A percentile compares a stretch with the other conserved stretches of the same genome.
phyloP scores from a whole-genome alignment of 306 rosid genomes.

The Albizia julibrissin region DNA sequence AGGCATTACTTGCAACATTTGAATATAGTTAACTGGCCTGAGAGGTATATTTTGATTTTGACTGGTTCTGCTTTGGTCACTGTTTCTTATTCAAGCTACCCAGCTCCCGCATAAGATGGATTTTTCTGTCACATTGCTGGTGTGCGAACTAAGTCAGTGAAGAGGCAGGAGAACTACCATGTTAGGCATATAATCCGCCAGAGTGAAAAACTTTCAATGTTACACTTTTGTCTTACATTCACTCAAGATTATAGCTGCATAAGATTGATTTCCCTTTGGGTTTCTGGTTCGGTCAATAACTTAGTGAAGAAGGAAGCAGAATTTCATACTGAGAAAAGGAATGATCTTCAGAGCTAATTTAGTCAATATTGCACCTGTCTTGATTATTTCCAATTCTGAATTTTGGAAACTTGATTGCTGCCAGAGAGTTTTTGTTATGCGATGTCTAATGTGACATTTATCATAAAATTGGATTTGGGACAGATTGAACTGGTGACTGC shows the following conservation, averaged over 20 bases:
- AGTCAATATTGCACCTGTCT: background rate
- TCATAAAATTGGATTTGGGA: constrained; percentile 35
- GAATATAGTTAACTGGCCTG: constrained; percentile 39
- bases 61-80: constrained; percentile 31
- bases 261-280: constrained; percentile 32
- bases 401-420: constrained; percentile 29
- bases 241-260: constrained; percentile 25
- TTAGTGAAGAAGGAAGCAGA: constrained; percentile 30
- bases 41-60: constrained; percentile 37
- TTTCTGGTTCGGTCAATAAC: constrained; percentile 25
- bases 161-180: constrained; percentile 29
- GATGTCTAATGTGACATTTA: constrained; percentile 28
- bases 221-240: constrained; percentile 23
- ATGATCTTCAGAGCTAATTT: constrained; percentile 27
- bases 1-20: constrained; percentile 31
- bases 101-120: constrained; percentile 25
- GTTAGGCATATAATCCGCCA: constrained; percentile 25
- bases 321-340: constrained; percentile 25
- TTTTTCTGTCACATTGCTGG: constrained; percentile 31
- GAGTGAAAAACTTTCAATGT: background rate
- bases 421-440: constrained; percentile 26
- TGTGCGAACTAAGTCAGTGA: constrained; percentile 32
- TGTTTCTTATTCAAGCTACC: constrained; percentile 31
- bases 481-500: constrained; percentile 32
- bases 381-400: constrained; percentile 33